Percentiles rank a stretch among this genome's conserved stretches.
These are phyloP conservation scores for Fusarium luffae DNA, from an alignment of 2,329 filamentous ascomycete genomes.

Conservation along the genomic window DNA sequence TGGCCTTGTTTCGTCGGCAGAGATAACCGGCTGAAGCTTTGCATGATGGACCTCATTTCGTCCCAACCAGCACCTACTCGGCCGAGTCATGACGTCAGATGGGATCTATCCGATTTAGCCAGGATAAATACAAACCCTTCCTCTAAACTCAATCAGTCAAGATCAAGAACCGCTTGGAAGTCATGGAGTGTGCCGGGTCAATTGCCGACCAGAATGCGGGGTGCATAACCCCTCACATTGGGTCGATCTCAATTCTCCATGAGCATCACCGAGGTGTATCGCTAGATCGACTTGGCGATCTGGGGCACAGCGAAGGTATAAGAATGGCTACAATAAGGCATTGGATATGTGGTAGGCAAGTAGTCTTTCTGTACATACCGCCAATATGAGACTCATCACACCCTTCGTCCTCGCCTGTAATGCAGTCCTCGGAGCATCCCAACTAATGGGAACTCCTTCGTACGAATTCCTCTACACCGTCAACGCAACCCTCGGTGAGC, in stretches of 20 bases:
- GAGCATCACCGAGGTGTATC: conserved; percentile 1
- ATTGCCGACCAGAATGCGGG: conserved; percentile 29
- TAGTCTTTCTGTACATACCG: neutral
- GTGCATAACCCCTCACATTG: conserved; percentile 21
- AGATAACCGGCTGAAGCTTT: neutral
- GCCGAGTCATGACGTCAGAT: neutral
- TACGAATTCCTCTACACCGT: conserved; percentile 41
- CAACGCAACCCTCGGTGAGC: conserved; percentile 36
- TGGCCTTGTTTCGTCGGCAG: neutral
- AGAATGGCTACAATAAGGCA: neutral
- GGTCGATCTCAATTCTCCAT: conserved; percentile 3
- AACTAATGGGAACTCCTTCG: conserved; percentile 28
- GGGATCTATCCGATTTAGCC: neutral
- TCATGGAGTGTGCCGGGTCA: conserved; percentile 7
- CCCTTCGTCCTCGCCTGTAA: neutral
- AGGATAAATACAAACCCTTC: neutral
- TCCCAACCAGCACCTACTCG: neutral
- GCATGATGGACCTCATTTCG: neutral
- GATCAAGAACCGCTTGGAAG: neutral
- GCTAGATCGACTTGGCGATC: conserved; percentile 7
- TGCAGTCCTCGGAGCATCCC: conserved; percentile 17
- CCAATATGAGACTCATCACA: conserved; percentile 26
- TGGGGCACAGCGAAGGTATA: neutral
- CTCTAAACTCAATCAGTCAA: neutral
- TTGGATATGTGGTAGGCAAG: rapidly evolving